Evolutionary conservation across 768 basidiomycete species (phyloP).

Genomic region (Boletus eberwhitei): DNA sequence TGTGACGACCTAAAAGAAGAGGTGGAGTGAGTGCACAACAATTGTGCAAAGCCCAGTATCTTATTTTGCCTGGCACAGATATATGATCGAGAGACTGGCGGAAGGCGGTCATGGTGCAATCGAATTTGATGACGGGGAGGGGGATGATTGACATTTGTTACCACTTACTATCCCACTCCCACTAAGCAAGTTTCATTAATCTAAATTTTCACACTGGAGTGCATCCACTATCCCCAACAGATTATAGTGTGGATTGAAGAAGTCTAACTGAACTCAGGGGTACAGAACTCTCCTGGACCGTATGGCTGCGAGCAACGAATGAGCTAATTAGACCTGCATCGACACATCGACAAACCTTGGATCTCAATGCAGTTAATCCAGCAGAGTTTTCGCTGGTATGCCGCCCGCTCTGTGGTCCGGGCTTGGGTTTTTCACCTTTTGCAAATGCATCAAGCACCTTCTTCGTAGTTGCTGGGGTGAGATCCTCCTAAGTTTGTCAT

Average conservation of each 20-base stretch:
- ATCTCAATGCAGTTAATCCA: conserved; percentile 75
- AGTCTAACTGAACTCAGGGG: conserved; percentile 75
- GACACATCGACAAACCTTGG: conserved; percentile 50
- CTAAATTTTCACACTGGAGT: neutral
- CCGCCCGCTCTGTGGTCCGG: conserved; percentile 90
- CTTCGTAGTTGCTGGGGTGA: conserved; percentile 73
- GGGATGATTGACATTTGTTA: conserved; percentile 60
- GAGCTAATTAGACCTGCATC: neutral
- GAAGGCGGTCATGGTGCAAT: conserved; percentile 71
- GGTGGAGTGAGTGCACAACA: conserved; percentile 55
- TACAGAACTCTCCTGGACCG: conserved; percentile 88
- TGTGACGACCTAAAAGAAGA: conserved; percentile 86
- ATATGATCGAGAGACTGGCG: conserved; percentile 64
- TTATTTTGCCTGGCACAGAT: conserved; percentile 39
- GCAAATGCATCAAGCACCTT: conserved; percentile 76
- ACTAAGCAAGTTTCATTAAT: neutral
- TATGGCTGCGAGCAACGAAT: conserved; percentile 60
- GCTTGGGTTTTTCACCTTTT: conserved; percentile 81
- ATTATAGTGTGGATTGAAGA: neutral
- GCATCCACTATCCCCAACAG: neutral
- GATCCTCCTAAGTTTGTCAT: conserved; percentile 61
- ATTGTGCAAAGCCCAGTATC: neutral
- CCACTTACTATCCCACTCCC: neutral
- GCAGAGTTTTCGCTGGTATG: conserved; percentile 92
- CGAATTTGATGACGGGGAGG: conserved; percentile 79